phyloP scores from a whole-genome alignment of 148 eudicot species.

The Cornus kousa region DNA sequence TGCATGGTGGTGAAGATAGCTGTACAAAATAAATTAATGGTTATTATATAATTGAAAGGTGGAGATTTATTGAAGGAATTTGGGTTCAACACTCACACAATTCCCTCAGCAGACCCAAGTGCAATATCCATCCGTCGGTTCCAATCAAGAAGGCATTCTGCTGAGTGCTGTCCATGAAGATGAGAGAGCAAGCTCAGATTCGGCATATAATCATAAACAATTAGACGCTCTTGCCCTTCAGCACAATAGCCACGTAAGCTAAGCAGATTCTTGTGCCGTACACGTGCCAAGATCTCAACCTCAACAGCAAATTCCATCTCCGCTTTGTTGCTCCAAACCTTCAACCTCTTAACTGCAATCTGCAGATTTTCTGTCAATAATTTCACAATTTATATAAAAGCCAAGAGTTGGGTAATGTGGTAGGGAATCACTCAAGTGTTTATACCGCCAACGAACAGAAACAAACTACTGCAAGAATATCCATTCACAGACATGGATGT shows the following conservation, averaged over 20 bases:
- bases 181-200: constrained; percentile 83
- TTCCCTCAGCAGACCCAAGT: constrained; percentile 84
- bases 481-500: neutral
- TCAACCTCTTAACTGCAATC: constrained; percentile 96
- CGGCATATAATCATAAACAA: constrained; percentile 85
- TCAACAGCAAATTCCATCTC: constrained; percentile 79
- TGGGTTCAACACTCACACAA: constrained; percentile 49
- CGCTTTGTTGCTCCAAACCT: constrained; percentile 83
- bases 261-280: constrained; percentile 79
- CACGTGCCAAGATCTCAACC: constrained; percentile 80
- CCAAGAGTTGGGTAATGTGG: neutral
- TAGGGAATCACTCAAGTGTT: neutral
- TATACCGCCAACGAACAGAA: neutral
- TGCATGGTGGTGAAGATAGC: constrained; percentile 84
- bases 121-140: constrained; percentile 78
- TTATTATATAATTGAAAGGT: neutral
- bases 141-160: constrained; percentile 91
- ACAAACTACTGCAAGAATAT: neutral
- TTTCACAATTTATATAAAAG: constrained; percentile 1
- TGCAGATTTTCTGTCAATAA: constrained; percentile 28
- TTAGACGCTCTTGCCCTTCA: constrained; percentile 93
- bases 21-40: constrained; percentile 21
- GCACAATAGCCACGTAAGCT: constrained; percentile 85
- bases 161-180: constrained; percentile 81
- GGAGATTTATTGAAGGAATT: neutral